phyloP scores from a whole-genome alignment of 179 eudicot genomes.

The Patellifolia procumbens region DNA sequence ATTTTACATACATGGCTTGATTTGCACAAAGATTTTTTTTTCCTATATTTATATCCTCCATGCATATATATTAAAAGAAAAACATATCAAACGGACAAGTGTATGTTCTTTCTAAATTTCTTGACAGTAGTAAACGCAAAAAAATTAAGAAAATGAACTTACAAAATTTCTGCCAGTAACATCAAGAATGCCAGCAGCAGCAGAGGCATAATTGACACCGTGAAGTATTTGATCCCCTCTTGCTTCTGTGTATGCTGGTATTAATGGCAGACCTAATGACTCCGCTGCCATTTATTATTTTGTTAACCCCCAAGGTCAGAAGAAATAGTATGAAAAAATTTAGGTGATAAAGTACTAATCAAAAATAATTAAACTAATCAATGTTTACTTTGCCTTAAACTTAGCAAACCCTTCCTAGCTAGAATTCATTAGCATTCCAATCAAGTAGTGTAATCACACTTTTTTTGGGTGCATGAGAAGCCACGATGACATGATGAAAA shows the following conservation, averaged over 20 bases:
- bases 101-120: too few relatives aligned
- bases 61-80: too few relatives aligned
- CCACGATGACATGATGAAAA: too few relatives aligned
- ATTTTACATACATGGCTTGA: too few relatives aligned
- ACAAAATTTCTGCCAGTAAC: conserved; percentile 83
- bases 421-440: too few relatives aligned
- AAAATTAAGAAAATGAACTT: conserved; percentile 17
- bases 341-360: not conserved
- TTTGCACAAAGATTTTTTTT: too few relatives aligned
- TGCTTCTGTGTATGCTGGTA: conserved; percentile 63
- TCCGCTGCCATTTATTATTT: conserved; percentile 50
- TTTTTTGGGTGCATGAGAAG: too few relatives aligned
- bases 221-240: conserved; percentile 51
- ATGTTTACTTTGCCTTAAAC: not conserved
- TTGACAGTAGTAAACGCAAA: not conserved
- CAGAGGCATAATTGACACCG: conserved; percentile 90
- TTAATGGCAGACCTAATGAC: conserved; percentile 70
- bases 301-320: not conserved
- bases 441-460: too few relatives aligned
- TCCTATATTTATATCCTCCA: not conserved
- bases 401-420: too few relatives aligned
- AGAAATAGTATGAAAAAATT: not conserved
- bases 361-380: not conserved
- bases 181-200: conserved; percentile 94
- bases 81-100: not conserved